Percentiles rank a stretch among this genome's conserved stretches.
Conservation (phyloP, 75 land plant species). For the Pinus albicaulis region DNA sequence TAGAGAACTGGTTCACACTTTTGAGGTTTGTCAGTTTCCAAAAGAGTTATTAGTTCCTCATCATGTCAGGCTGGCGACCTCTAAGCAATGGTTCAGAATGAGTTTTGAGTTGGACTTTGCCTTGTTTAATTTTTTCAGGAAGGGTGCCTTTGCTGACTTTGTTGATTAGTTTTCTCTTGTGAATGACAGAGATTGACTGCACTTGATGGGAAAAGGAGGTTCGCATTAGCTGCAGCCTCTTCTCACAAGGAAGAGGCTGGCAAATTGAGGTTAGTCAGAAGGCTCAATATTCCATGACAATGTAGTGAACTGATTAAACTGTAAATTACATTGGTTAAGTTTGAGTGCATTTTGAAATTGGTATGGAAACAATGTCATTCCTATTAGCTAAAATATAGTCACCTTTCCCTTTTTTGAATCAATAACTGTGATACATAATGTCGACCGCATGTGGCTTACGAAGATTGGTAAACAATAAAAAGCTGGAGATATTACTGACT, state of each 20-base stretch:
- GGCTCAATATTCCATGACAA: slow-evolving; percentile 4
- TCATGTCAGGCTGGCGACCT: background rate
- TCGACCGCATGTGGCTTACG: background rate
- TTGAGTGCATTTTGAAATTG: background rate
- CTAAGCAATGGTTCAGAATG: background rate
- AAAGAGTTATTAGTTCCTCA: background rate
- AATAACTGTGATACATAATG: background rate
- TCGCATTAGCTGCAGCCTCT: slow-evolving; percentile 95
- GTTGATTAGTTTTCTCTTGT: background rate
- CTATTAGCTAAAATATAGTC: background rate
- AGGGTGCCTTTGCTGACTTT: background rate
- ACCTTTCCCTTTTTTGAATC: background rate
- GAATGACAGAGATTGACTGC: slow-evolving; percentile 75
- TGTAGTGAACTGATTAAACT: background rate
- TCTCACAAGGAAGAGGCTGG: slow-evolving; percentile 95
- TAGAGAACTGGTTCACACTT: slow-evolving; percentile 83
- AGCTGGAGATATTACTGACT: background rate
- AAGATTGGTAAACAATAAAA: background rate
- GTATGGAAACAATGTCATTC: background rate
- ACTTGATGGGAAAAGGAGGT: slow-evolving; percentile 91
- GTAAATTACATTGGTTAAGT: background rate
- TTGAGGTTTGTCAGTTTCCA: slow-evolving; percentile 50
- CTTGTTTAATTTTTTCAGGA: background rate
- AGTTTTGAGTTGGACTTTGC: background rate
- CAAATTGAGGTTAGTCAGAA: slow-evolving; percentile 55